Evolutionary conservation across 306 rosid species (phyloP).

Genomic region (Acmispon strigosus): DNA sequence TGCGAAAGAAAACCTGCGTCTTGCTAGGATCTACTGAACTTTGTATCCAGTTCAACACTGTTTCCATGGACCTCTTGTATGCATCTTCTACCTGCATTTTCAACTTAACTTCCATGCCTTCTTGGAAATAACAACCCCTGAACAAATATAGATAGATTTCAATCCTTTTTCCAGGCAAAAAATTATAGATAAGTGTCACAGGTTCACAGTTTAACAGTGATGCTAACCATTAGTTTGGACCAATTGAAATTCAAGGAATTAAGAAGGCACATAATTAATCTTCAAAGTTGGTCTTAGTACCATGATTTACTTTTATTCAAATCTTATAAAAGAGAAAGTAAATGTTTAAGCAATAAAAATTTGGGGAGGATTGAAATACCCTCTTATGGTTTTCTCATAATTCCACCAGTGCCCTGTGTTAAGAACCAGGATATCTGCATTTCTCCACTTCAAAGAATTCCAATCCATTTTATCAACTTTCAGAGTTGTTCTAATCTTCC

Average conservation of each 20-base stretch:
- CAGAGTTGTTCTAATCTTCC: conserved; percentile 47
- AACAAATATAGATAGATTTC: not conserved
- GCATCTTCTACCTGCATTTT: conserved; percentile 70
- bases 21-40: conserved; percentile 38
- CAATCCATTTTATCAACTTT: conserved; percentile 84
- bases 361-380: conserved; percentile 36
- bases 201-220: not conserved
- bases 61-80: conserved; percentile 51
- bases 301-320: not conserved
- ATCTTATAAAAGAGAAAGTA: not conserved
- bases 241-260: not conserved
- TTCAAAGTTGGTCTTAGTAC: not conserved
- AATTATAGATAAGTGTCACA: not conserved
- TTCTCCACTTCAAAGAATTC: conserved; percentile 65
- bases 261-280: not conserved
- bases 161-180: not conserved
- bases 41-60: conserved; percentile 62
- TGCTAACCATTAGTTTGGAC: not conserved
- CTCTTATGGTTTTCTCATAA: conserved; percentile 82
- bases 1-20: conserved; percentile 71
- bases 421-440: conserved; percentile 71
- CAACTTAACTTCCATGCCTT: conserved; percentile 55
- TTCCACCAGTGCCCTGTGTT: conserved; percentile 99
- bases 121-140: conserved; percentile 91
- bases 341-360: not conserved